A percentile compares a stretch with the other conserved stretches of the same genome.
These are phyloP conservation scores for Rhamnella rubrinervis DNA, from an alignment of 331 rosid genomes.

Conservation along the genomic window DNA sequence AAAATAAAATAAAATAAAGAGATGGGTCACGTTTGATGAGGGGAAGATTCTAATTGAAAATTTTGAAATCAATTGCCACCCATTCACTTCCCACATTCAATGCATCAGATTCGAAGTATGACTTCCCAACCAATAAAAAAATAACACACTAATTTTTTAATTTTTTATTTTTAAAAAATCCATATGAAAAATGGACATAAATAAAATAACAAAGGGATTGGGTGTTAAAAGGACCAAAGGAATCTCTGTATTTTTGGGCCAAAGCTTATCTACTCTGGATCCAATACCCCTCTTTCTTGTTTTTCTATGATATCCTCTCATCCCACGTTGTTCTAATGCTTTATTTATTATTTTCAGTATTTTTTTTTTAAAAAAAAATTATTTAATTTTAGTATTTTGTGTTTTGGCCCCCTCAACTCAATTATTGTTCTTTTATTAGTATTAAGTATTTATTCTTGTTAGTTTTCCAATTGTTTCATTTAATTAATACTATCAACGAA, in stretches of 20 bases:
- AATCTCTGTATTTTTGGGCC: conserved; percentile 43
- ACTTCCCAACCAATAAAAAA: conserved; percentile 38
- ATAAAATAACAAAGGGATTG: conserved; percentile 11
- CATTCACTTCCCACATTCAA: conserved; percentile 40
- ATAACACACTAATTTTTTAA: background rate
- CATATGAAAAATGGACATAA: background rate
- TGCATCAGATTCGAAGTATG: conserved; percentile 52
- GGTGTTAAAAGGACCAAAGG: conserved; percentile 28
- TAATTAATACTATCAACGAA: conserved; percentile 24
- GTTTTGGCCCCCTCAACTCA: conserved; percentile 12
- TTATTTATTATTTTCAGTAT: conserved; percentile 12
- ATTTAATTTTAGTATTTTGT: too few relatives aligned
- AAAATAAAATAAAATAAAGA: background rate
- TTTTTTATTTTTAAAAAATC: background rate
- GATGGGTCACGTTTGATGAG: background rate
- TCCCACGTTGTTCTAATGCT: conserved; percentile 43
- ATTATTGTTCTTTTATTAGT: conserved; percentile 44
- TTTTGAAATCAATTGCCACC: conserved; percentile 15
- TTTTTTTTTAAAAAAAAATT: background rate
- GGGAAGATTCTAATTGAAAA: conserved; percentile 15
- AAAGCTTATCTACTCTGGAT: conserved; percentile 51
- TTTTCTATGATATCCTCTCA: conserved; percentile 46
- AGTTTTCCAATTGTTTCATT: conserved; percentile 17
- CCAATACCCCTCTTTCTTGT: conserved; percentile 46
- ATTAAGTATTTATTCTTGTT: conserved; percentile 25